Evolutionary conservation across 78 protist species (phyloP).

Genomic region (Dictyostelium intermedium): DNA sequence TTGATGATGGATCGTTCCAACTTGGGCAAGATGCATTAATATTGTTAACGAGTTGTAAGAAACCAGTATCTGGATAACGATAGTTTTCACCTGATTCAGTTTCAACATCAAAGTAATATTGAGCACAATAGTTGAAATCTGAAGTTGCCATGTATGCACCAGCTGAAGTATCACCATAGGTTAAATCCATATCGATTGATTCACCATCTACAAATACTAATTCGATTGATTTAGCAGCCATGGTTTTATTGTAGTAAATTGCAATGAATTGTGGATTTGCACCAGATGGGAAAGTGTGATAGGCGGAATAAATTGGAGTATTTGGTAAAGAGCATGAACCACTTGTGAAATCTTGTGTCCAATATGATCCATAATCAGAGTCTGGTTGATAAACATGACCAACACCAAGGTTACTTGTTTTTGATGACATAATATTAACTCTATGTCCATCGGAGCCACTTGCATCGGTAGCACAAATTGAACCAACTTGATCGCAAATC

Average conservation of each 20-base stretch:
- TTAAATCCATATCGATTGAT: background rate
- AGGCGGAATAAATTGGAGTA: background rate
- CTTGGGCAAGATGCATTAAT: background rate
- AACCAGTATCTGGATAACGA: conserved; percentile 9
- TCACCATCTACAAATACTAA: background rate
- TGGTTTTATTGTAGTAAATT: background rate
- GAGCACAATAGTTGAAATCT: background rate
- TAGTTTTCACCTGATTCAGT: background rate
- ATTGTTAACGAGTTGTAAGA: background rate
- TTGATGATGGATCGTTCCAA: background rate
- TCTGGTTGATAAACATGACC: background rate
- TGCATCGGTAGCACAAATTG: background rate
- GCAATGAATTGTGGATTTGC: background rate
- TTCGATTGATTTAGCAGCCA: no score
- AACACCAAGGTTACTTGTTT: background rate
- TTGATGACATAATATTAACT: background rate
- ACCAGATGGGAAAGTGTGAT: background rate
- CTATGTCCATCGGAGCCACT: background rate
- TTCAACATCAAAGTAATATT: background rate
- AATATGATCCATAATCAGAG: background rate
- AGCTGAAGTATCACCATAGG: background rate
- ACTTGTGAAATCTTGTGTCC: conserved; percentile 4
- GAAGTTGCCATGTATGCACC: background rate
- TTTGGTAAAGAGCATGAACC: background rate
- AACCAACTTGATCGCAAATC: background rate